Percentiles rank a stretch among this genome's conserved stretches.
Evolutionary conservation across 176 grass and related monocot genomes (phyloP).

Genomic region (barley (Hordeum vulgare)): MorexV3_pseudomolecules_assembly NC_058519.1:285798677-285799176

Average conservation of each 20-base stretch:
- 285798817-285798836: conserved; percentile 91
- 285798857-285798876: conserved; percentile 82
- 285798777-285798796: not conserved
- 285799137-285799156: not conserved
- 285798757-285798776: not conserved
- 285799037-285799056: not conserved
- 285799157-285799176: conserved; percentile 22
- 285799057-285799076: not conserved
- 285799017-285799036: not conserved
- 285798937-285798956: not conserved
- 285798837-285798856: conserved; percentile 86
- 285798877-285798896: conserved; percentile 73
- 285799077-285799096: not conserved
- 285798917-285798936: conserved; percentile 28
- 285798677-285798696: conserved; percentile 27
- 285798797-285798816: not conserved
- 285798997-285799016: too few species aligned
- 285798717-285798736: conserved; percentile 29
- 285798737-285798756: not conserved
- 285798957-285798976: not conserved
- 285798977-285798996: not conserved
- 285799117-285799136: not conserved
- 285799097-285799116: not conserved
- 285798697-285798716: conserved; percentile 44
- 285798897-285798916: conserved; percentile 53